Conservation (phyloP, 78 protist species). For the Tieghemostelium lacteum region DNA sequence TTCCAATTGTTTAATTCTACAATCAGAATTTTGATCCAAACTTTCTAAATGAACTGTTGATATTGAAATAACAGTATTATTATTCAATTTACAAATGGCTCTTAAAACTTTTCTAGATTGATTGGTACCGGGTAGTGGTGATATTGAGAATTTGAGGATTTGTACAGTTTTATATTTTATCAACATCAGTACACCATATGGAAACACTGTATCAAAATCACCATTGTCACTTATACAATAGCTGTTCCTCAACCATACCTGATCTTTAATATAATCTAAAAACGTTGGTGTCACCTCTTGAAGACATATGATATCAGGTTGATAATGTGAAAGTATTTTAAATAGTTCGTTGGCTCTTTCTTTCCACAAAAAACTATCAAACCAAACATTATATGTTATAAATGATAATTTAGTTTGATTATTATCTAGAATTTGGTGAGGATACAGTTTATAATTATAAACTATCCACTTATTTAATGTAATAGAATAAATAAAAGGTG, state of each 20-base stretch:
- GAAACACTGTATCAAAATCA: slow-evolving; percentile 58
- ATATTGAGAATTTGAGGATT: slow-evolving; percentile 1
- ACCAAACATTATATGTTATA: slow-evolving; percentile 73
- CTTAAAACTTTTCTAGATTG: slow-evolving; percentile 21
- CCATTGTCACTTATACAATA: slow-evolving; percentile 68
- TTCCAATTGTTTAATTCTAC: slow-evolving; percentile 43
- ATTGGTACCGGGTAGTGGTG: slow-evolving; percentile 34
- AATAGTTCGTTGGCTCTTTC: slow-evolving; percentile 36
- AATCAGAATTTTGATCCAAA: slow-evolving; percentile 2
- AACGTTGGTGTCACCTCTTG: slow-evolving; percentile 76
- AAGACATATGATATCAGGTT: slow-evolving; percentile 47
- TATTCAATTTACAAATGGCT: not conserved
- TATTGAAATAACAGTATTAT: slow-evolving; percentile 19
- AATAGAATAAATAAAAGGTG: slow-evolving; percentile 16
- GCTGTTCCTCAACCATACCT: slow-evolving; percentile 20
- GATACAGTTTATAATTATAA: not conserved
- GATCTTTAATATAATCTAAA: slow-evolving; percentile 38
- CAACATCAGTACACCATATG: slow-evolving; percentile 46
- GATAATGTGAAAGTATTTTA: not conserved
- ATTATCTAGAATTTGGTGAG: not conserved
- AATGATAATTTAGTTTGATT: not conserved
- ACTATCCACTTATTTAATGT: slow-evolving; percentile 17
- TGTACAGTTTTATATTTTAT: slow-evolving; percentile 7
- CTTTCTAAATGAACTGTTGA: slow-evolving; percentile 65
- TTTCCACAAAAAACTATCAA: slow-evolving; percentile 55